Evolutionary conservation across 306 rosid genomes (phyloP), one percentile per base, ranked within the genome.

Genomic region (Amphicarpaea edgeworthii): DNA sequence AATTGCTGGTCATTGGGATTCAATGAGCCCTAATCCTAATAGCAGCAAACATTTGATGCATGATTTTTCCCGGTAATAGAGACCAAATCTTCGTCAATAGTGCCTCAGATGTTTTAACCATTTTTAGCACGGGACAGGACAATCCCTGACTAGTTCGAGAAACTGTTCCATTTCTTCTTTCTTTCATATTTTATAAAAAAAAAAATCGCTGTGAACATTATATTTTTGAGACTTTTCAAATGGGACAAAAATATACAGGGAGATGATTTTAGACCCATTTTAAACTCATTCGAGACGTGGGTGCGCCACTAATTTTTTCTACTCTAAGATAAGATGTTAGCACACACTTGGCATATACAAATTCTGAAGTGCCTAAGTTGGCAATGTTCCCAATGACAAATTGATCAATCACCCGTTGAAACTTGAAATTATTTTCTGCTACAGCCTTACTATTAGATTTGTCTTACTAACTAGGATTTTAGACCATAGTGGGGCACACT

Each of bases 301-400:
- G 79, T 81, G 81, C 81, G 81, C 85, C 88, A 77, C 77, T 72
- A 72, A 50, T 77, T 67, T 43, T 76, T 59, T 59, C 61, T 43
- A 42, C 41, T 76, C 5, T 6, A 23, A 41, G 43, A 57, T 24
- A 49, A 19, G 59, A 62, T 28, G 47, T 37, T 69, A 16, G 73
- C 62, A 69, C 70, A 51, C 53, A 46, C 53, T 75, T 58, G 55
- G 76, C 72, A 57, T 51, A 50, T 65, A 65, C 51, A 51, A 72
- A 59, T 77, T 72, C 45, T 15, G 28, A 72, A 84, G 73, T 76
- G 80, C 74, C 45, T 43, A 62, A 51, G 45, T 60, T 40, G 68
- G 43, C 34, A 63, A 38, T 77, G 83, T 69, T 77, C 51, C 81
- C 79, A 77, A 62, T 54, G 75, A 68, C 79, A 77, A 75, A 45